phyloP scores from a whole-genome alignment of 1,284 basidiomycete species.

The Malassezia caprae region DNA sequence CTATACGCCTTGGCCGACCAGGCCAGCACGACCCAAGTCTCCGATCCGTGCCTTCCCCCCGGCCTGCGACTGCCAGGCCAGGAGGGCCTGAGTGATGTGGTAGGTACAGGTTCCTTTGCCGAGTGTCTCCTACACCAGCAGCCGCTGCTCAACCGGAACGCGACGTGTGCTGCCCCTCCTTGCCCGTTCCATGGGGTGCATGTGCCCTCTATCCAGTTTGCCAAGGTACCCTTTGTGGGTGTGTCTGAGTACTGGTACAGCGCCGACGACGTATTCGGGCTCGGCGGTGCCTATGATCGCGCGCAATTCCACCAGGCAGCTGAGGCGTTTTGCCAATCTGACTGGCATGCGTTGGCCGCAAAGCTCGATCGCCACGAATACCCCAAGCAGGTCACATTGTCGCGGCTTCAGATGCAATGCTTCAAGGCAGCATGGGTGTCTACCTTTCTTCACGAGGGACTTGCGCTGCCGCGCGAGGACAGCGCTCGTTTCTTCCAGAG shows the following conservation, averaged over 20 bases:
- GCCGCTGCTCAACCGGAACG: slow-evolving; percentile 72
- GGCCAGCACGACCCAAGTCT: slow-evolving; percentile 14
- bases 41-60: slow-evolving; percentile 81
- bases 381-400: slow-evolving; percentile 58
- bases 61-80: slow-evolving; percentile 53
- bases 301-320: slow-evolving; percentile 91
- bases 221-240: slow-evolving; percentile 84
- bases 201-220: slow-evolving; percentile 68
- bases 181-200: slow-evolving; percentile 97
- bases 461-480: slow-evolving; percentile 69
- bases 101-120: slow-evolving; percentile 79
- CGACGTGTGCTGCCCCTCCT: slow-evolving; percentile 69
- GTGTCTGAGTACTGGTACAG: slow-evolving; percentile 99
- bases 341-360: slow-evolving; percentile 66
- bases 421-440: slow-evolving; percentile 99
- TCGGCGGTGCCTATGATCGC: slow-evolving; percentile 90
- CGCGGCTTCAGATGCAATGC: slow-evolving; percentile 87
- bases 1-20: slow-evolving; percentile 51
- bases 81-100: not conserved
- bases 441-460: slow-evolving; percentile 89
- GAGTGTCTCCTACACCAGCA: slow-evolving; percentile 66
- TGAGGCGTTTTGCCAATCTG: slow-evolving; percentile 66
- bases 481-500: slow-evolving; percentile 65
- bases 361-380: slow-evolving; percentile 47
- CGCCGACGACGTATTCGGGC: slow-evolving; percentile 84